Evolutionary conservation across 2,329 filamentous ascomycete species (phyloP).

Genomic region (Fusarium albosuccineum): DNA sequence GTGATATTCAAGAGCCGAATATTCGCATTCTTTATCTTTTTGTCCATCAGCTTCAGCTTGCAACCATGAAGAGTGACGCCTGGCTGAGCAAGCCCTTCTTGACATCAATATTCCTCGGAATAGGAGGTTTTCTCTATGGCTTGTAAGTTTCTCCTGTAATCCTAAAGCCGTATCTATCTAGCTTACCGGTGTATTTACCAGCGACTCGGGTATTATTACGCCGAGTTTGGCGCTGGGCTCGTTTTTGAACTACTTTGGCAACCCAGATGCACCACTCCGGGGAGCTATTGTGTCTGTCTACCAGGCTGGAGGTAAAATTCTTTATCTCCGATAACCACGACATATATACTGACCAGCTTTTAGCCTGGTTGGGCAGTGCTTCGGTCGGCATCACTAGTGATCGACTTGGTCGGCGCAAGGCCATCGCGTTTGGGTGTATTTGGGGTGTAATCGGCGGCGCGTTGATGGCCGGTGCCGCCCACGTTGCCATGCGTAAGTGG

Average conservation of each 20-base stretch:
- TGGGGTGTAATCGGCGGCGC: constrained; percentile 56
- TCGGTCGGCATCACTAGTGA: constrained; percentile 56
- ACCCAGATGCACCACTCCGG: constrained; percentile 51
- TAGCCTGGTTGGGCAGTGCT: constrained; percentile 57
- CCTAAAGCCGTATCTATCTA: fast-evolving
- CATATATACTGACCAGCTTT: not conserved
- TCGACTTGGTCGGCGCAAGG: constrained; percentile 52
- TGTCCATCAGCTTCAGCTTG: fast-evolving
- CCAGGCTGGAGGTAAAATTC: constrained; percentile 52
- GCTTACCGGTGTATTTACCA: constrained; percentile 12
- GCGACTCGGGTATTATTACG: constrained; percentile 58
- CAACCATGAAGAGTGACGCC: constrained; percentile 44
- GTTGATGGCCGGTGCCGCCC: constrained; percentile 56
- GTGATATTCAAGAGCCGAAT: not conserved
- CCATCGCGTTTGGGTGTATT: constrained; percentile 56
- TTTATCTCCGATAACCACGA: not conserved
- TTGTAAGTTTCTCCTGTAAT: constrained; percentile 44
- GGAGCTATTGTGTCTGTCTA: constrained; percentile 58
- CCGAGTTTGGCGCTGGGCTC: constrained; percentile 54
- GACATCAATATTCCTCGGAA: constrained; percentile 54
- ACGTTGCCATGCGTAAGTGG: constrained; percentile 55
- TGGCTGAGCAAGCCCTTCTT: constrained; percentile 56
- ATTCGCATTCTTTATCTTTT: not conserved
- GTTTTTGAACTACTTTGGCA: constrained; percentile 52
- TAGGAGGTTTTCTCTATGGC: constrained; percentile 58